A percentile compares a stretch with the other conserved stretches of the same genome.
Conservation (phyloP, 176 grass and related monocot genomes). For the Ensete ventricosum region DNA sequence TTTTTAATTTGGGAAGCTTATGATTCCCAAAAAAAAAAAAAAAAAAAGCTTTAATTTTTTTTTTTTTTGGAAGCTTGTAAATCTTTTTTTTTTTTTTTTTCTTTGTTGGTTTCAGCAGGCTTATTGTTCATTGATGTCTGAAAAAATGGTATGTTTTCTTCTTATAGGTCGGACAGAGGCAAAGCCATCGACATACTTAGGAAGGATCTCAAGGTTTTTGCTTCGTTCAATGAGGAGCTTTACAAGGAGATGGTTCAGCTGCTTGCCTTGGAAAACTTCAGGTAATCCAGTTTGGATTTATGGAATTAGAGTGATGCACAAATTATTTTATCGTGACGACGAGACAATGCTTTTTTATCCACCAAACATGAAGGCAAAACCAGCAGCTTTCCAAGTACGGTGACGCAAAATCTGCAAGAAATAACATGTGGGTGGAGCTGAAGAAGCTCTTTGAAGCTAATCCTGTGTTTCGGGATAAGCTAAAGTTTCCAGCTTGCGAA, state of each 20-base stretch:
- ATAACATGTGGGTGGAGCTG: conserved; percentile 95
- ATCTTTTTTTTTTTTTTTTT: too few species aligned
- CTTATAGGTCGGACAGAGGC: conserved; percentile 70
- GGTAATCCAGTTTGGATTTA: conserved; percentile 26
- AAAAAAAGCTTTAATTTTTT: too few species aligned
- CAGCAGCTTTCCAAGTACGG: conserved; percentile 98
- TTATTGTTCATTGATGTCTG: too few species aligned
- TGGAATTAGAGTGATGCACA: conserved; percentile 9
- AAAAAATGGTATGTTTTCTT: conserved; percentile 1
- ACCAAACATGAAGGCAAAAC: conserved; percentile 66
- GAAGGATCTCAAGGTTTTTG: conserved; percentile 98
- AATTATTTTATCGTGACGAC: not conserved
- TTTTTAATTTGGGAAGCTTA: not conserved
- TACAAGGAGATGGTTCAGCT: conserved; percentile 99
- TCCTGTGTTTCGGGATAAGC: conserved; percentile 90
- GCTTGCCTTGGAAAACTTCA: conserved; percentile 95
- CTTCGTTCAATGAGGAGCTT: conserved; percentile 97
- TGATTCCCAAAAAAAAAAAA: too few species aligned
- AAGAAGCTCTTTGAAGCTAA: conserved; percentile 97
- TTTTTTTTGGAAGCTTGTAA: too few species aligned
- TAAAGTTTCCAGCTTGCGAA: conserved; percentile 90
- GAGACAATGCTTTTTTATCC: not conserved
- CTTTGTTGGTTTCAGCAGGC: too few species aligned
- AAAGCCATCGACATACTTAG: conserved; percentile 97
- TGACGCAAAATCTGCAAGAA: conserved; percentile 91